phyloP scores from a whole-genome alignment of 495 filamentous ascomycete genomes.

The Penicillium argentinense region DNA sequence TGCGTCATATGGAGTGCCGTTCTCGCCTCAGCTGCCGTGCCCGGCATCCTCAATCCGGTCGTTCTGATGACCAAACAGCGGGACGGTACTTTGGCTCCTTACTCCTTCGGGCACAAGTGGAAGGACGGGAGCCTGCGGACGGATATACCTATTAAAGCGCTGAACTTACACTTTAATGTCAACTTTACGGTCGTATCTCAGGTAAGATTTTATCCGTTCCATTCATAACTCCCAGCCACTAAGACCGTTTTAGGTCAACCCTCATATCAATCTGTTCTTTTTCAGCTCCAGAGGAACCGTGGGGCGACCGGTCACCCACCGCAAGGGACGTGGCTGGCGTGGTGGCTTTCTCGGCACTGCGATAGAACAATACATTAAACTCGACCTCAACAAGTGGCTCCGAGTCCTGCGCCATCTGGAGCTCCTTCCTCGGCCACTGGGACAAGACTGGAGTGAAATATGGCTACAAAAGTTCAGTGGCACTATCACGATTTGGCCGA shows the following conservation, averaged over 20 bases:
- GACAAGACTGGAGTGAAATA: constrained; percentile 93
- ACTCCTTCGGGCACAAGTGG: constrained; percentile 96
- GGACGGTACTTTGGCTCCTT: constrained; percentile 73
- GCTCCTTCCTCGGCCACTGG: constrained; percentile 83
- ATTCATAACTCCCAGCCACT: constrained; percentile 5
- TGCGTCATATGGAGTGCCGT: constrained; percentile 99
- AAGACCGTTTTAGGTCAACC: constrained; percentile 64
- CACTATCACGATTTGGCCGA: constrained; percentile 94
- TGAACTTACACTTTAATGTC: constrained; percentile 97
- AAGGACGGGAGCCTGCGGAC: constrained; percentile 93
- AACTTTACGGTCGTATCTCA: constrained; percentile 95
- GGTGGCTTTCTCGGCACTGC: constrained; percentile 93
- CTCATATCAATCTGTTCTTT: constrained; percentile 97
- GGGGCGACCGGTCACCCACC: constrained; percentile 90
- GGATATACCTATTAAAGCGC: constrained; percentile 89
- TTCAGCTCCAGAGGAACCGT: constrained; percentile 91
- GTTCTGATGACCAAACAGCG: constrained; percentile 93
- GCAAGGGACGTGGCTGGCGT: constrained; percentile 90
- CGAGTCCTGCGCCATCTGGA: constrained; percentile 91
- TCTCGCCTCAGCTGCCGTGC: constrained; percentile 91
- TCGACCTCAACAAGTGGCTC: constrained; percentile 95
- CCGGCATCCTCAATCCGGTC: constrained; percentile 93
- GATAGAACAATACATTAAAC: constrained; percentile 88
- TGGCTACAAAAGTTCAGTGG: constrained; percentile 95
- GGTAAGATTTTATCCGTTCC: constrained; percentile 22